Evolutionary conservation across 805 yeast genomes (phyloP).

Genomic region (Debaryomyces tyrocola): DNA sequence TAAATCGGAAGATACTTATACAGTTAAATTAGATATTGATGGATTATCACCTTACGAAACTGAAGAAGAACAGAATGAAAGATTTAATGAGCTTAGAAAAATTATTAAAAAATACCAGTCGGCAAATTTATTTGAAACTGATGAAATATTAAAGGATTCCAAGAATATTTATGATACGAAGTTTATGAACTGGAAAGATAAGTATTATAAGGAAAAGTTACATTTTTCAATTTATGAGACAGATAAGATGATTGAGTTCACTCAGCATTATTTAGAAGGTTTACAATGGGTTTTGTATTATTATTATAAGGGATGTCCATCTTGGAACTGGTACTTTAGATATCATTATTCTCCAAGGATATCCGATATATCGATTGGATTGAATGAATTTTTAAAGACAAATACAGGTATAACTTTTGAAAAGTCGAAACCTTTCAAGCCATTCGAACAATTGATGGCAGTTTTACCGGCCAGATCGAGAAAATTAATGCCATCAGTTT

Average conservation of each 20-base stretch:
- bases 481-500: conserved; percentile 70
- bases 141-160: conserved; percentile 44
- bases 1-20: conserved; percentile 52
- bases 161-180: conserved; percentile 70
- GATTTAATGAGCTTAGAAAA: conserved; percentile 52
- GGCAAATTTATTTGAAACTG: conserved; percentile 62
- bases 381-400: conserved; percentile 48
- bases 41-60: conserved; percentile 70
- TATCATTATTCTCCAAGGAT: conserved; percentile 95
- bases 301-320: conserved; percentile 86
- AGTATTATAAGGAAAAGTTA: conserved; percentile 82
- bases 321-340: conserved; percentile 94
- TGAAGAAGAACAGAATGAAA: conserved; percentile 59
- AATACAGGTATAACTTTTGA: conserved; percentile 48
- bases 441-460: conserved; percentile 96
- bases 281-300: conserved; percentile 94
- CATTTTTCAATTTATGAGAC: conserved; percentile 64
- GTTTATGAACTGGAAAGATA: conserved; percentile 78
- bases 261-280: conserved; percentile 88
- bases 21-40: conserved; percentile 66
- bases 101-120: conserved; percentile 64
- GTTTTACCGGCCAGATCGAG: conserved; percentile 93
- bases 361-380: conserved; percentile 77
- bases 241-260: conserved; percentile 57
- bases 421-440: conserved; percentile 77